phyloP scores from a whole-genome alignment of 495 filamentous ascomycete genomes.

The Daldinia loculata region DNA sequence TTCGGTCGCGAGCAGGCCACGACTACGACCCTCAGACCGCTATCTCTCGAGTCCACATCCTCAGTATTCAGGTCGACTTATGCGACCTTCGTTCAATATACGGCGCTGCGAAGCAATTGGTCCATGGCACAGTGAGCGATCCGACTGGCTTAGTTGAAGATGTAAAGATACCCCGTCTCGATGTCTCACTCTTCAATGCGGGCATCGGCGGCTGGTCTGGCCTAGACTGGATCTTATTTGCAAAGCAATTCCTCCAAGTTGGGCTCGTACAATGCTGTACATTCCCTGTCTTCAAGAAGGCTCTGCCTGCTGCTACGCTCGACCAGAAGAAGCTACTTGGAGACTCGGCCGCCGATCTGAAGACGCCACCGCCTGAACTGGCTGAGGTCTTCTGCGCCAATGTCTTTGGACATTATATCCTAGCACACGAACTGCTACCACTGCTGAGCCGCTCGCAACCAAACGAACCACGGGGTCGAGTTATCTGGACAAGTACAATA shows the following conservation, averaged over 20 bases:
- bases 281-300: constrained; percentile 79
- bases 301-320: constrained; percentile 63
- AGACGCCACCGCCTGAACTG: constrained; percentile 48
- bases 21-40: constrained; percentile 55
- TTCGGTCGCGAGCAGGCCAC: constrained; percentile 50
- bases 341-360: constrained; percentile 2
- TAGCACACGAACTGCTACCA: constrained; percentile 79
- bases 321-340: constrained; percentile 47
- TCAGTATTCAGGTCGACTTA: constrained; percentile 65
- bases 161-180: constrained; percentile 72
- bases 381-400: constrained; percentile 90
- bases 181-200: constrained; percentile 85
- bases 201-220: constrained; percentile 87
- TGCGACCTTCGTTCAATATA: constrained; percentile 62
- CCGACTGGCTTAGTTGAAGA: constrained; percentile 50
- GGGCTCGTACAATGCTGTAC: constrained; percentile 74
- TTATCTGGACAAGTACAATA: constrained; percentile 87
- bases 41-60: constrained; percentile 61
- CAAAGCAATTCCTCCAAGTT: constrained; percentile 65
- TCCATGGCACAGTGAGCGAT: constrained; percentile 60
- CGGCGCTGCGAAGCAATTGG: constrained; percentile 55
- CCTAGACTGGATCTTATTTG: constrained; percentile 73
- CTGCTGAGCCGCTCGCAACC: constrained; percentile 65
- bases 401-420: constrained; percentile 93
- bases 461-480: constrained; percentile 58